Base-by-base conservation (phyloP, 2,329 filamentous ascomycete genomes). In the Nothomitra cinnamomea region DNA sequence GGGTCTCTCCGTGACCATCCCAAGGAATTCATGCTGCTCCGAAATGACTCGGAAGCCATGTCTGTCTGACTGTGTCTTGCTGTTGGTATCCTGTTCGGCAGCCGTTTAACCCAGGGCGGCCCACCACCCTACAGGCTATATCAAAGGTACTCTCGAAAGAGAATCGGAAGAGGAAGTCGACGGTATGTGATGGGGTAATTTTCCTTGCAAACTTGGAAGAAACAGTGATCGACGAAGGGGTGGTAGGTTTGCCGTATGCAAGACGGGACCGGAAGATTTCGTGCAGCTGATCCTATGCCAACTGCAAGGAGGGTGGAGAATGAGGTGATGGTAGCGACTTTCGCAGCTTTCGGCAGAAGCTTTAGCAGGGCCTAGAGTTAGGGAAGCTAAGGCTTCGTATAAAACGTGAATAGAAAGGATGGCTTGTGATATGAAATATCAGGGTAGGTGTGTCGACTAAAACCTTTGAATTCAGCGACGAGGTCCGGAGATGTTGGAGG, bases 11-110 rank as follows among this genome's bases (percentile, higher is more conserved):
- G 84, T 63, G 87, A 87, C 92, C 92, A 96, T 57, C 92, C 92
- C 63, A 96, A 71, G 56, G 87, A 92, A 74, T 87, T 94, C 75
- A 96, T 88, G 21, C 87, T 94, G 69, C 95, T 87, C 66, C 89
- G 81, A 69, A 98, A 96, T 48, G 87, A 86, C 60, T 81, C 75
- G 60, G 88, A 90, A 57, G 89, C 85, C 89, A 95, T 95, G 58
- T 17, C 50, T 95, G 58, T 17, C 50, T 41, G 50, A 28, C 50
- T 32, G 28, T 32, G 28, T 32, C 28, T 32, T 35, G 45, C n/a
- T 13, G 45, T 35, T 35, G 1, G 45, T 17, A 17, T 25, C 21
- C 45, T 35, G 28, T 10, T 17, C 24, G 45, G 45, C 10, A 35
- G 24, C 38, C n/a, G 45, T 24, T 35, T 15, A 21, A 49, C 24